phyloP scores from a whole-genome alignment of 2,329 filamentous ascomycete genomes.

The Epichloe gansuensis region DNA sequence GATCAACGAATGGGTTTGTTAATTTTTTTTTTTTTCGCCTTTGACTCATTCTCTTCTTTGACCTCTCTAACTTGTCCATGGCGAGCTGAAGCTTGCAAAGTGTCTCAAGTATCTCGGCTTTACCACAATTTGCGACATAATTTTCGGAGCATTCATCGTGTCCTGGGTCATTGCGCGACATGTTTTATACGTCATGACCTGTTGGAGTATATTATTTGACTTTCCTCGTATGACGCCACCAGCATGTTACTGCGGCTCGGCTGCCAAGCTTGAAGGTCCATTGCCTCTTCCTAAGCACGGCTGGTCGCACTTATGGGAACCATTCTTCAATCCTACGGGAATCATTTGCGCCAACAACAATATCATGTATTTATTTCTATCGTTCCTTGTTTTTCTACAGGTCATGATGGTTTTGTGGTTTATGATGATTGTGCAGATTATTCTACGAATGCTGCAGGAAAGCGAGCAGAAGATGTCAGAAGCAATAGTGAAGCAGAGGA shows the following conservation, averaged over 20 bases:
- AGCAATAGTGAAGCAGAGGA: not conserved
- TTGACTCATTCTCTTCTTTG: too few relatives aligned
- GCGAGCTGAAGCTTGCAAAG: constrained; percentile 58
- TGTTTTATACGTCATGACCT: constrained; percentile 63
- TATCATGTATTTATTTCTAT: constrained; percentile 67
- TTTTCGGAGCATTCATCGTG: constrained; percentile 76
- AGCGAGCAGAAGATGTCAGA: not conserved
- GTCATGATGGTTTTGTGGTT: constrained; percentile 31
- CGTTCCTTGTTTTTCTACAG: constrained; percentile 66
- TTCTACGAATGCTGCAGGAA: not conserved
- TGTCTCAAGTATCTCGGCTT: constrained; percentile 83
- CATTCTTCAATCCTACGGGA: constrained; percentile 59
- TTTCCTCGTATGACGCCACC: constrained; percentile 48
- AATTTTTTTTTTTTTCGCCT: too few relatives aligned
- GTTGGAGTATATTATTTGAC: constrained; percentile 69
- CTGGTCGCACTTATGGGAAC: constrained; percentile 54
- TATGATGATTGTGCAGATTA: not conserved
- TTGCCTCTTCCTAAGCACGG: constrained; percentile 37
- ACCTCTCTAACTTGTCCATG: too few relatives aligned
- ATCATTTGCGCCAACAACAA: constrained; percentile 67
- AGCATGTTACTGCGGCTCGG: constrained; percentile 59
- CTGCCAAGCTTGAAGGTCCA: constrained; percentile 42
- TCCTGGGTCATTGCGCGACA: constrained; percentile 80
- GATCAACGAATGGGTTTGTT: too few relatives aligned
- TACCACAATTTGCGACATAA: constrained; percentile 63